Percentiles rank a stretch among this genome's conserved stretches.
phyloP scores from a whole-genome alignment of 2,329 filamentous ascomycete genomes.

The Alternaria postmessia region DNA sequence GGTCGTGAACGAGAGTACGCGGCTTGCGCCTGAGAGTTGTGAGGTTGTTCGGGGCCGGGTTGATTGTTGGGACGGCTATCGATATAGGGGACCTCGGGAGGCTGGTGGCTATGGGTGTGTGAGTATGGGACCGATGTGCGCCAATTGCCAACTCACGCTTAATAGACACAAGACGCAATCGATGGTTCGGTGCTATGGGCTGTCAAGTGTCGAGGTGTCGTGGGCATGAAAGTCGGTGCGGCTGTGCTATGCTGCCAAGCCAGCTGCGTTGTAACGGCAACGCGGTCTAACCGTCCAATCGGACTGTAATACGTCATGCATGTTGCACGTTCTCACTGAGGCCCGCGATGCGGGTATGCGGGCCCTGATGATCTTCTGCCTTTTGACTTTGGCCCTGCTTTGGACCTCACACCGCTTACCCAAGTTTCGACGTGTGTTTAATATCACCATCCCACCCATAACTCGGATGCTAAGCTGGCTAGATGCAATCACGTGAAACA shows the following conservation, averaged over 20 bases:
- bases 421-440: background rate
- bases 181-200: background rate
- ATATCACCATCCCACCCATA: background rate
- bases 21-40: constrained; percentile 19
- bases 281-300: constrained; percentile 7
- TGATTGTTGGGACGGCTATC: constrained; percentile 11
- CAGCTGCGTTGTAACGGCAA: constrained; percentile 17
- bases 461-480: background rate
- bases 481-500: background rate
- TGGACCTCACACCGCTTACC: background rate
- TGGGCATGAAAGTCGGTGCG: constrained; percentile 14
- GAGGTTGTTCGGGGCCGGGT: constrained; percentile 12
- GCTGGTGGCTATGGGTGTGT: constrained; percentile 1
- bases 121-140: background rate
- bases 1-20: constrained; percentile 11
- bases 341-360: background rate
- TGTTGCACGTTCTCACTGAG: background rate
- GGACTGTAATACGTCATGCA: constrained; percentile 5
- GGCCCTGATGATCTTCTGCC: constrained; percentile 15
- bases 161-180: background rate
- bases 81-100: constrained; percentile 5
- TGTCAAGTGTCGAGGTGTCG: constrained; percentile 16
- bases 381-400: constrained; percentile 5
- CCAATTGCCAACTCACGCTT: constrained; percentile 1
- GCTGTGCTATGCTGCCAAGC: constrained; percentile 12